Evolutionary conservation across 352 stramenopile species (phyloP), one percentile per base, ranked within the genome.

Genomic region (Saprolegnia diclina): DNA sequence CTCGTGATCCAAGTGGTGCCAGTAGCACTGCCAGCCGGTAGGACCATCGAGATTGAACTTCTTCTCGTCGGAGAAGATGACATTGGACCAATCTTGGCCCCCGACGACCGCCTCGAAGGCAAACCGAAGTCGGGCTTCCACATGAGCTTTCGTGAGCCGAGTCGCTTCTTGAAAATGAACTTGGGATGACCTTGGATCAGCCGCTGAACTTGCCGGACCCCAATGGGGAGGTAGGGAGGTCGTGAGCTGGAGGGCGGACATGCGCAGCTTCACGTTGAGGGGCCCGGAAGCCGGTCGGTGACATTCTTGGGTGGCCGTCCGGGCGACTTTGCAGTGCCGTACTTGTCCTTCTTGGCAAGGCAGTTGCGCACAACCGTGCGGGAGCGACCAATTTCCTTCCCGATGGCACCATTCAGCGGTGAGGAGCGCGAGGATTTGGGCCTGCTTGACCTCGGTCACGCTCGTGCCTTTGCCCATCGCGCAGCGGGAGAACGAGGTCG

Each of bases 11-110:
- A 75, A 0, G 50, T 79, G 73, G 0, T 56, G 61, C 73, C 76
- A 85, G 44, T 75, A 77, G 14, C 57, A 16, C 29, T 77, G 67
- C 5, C 65, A 75, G 5, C 74, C 73, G 26, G 82, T 74, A 0
- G 71, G 74, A 0, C 73, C 76, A n/a, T 82, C 76, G 4, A 77
- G 54, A 50, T 78, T 82, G 42, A 71, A 82, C 40, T 78, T 80
- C 63, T 81, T 82, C 29, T 80, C 72, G 16, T 84, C 72, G 0
- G 74, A 78, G 45, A 80, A 81, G 62, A 81, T 73, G 7, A 76
- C 65, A 40, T 48, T 14, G 19, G 73, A 29, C 74, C 76, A 82
- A 21, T 65, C 19, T 0, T 66, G 38, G 24, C 52, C 24, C 0
- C 19, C 7, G 44, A 67, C 0, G 40, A 77, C 21, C 57, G 71